Evolutionary conservation across 192 early-diverging fungal species (phyloP), one percentile per base, ranked within the genome.

Genomic region (Coemansia sp.): DNA sequence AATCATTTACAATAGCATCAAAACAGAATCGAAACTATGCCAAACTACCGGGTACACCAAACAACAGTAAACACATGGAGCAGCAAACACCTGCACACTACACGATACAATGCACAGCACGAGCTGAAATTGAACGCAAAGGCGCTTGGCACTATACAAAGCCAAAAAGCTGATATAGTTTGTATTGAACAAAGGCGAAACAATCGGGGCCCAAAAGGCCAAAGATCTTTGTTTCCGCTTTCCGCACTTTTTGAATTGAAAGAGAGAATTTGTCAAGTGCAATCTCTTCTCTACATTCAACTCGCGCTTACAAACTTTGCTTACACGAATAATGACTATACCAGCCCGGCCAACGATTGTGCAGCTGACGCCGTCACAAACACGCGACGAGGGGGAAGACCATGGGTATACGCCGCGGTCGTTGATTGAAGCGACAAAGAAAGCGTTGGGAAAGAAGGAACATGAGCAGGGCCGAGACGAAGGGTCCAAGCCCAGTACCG

Each of bases 401-500:
- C 51, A 36, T 4, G 50, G 38, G 24, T 77, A 71, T 49, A 77
- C 74, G 50, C 61, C 74, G 42, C 74, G 74, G 10, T 64, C 74
- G 47, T 66, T 77, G 18, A 64, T 77, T 17, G 74, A 77, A 37
- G 58, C 69, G 2, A 58, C 74, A 2, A 77, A 77, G 23, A 48
- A 58, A 26, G 65, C 68, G 24, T 17, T 54, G 51, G 42, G 56
- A 25, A 56, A 61, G 54, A 55, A 68, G 50, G 24, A 23, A 48
- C 52, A 54, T 24, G 71, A 67, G 53, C 73, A 74, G 60, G 73
- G 73, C 58, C 73, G 66, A 59, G 73, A 74, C 50, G 4, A 50
- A 18, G 44, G 11, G 26, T 62, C 60, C 11, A 52, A 53, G 60
- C 60, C 60, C 18, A 53, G 50, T 37, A 62, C 60, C 2, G 60